Evolutionary conservation across 306 rosid genomes (phyloP), one percentile per base, ranked within the genome.

Genomic region (Cucurbita pepo): DNA sequence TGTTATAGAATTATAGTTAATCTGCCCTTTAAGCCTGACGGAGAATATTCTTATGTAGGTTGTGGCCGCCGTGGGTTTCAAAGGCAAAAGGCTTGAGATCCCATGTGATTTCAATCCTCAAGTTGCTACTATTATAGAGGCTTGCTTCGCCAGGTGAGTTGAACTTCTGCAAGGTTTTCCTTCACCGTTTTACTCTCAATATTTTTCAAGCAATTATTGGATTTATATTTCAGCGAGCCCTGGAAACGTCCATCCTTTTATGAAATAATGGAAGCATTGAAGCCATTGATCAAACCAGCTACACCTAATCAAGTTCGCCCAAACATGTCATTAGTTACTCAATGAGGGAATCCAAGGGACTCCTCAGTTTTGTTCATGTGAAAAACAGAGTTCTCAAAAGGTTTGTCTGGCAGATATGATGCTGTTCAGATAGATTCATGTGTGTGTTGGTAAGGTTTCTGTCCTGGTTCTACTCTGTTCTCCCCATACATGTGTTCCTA

Each of bases 11-110:
- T 67, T 56, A 12, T 47, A 13, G 56, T 67, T 1, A 7, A 67
- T 67, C 22, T 45, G 8, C 53, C 10, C 12, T n/a, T 11, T 10
- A 18, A 45, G 18, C 13, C 48, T 67, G 41, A 12, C 25, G 56
- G 19, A 47, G 15, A 67, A 44, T 65, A 45, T 7, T 67, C 41
- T 25, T 22, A 43, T 12, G 19, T 75, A 91, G 99, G 99, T 94
- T 69, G 95, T 94, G 70, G 95, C 96, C 64, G 99, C 99, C 64
- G 99, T 94, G 78, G 99, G 91, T 73, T 89, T 94, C 79, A 88
- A 87, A 78, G 77, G 86, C 30, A 94, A 81, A 84, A 89, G 99
- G 80, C 99, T 84, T 36, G 97, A 94, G 77, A 94, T 94, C 73
- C 97, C 99, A 1, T 85, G 25, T 4, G 91, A 91, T 83, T 72